Evolutionary conservation across 352 stramenopile genomes (phyloP), one percentile per base, ranked within the genome.

Genomic region (Phytophthora sp.): DNA sequence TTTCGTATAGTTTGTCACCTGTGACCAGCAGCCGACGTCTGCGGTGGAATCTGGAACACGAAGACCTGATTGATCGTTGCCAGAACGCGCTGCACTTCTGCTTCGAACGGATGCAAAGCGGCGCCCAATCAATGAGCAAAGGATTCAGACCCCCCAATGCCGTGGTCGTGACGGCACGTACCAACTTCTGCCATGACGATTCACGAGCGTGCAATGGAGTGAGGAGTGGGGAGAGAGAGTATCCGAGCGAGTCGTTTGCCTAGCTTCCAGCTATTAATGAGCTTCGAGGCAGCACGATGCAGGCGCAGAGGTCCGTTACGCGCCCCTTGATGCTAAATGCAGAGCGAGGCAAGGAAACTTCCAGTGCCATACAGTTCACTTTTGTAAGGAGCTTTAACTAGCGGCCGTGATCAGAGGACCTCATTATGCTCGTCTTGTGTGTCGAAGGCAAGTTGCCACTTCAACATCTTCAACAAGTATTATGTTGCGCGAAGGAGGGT

Each of bases 41-140:
- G 80, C 12, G 78, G 80, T 8, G 82, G 82, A 31, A 91, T 89
- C 60, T 84, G 77, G 60, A 91, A 91, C 16, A 80, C 80, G 69
- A 91, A 91, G 26, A 77, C 78, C 54, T 87, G 76, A 66, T 89
- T 89, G 70, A 91, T 88, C 33, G 81, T 79, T 18, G 76, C 76
- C 23, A 91, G 59, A 53, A 88, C 76, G 38, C 82, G 79, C 66
- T 83, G 66, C 39, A 90, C 71, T 69, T 76, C 76, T 84, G 47
- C 27, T 31, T 61, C 57, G 15, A n/a, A 45, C 24, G 24, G 9
- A 45, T 39, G 8, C 11, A 24, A 18, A 36, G n/a, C 4, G 6
- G 12, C 31, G 24, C 21, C 33, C 9, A 47, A 44, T 3, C 35
- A 42, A 39, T 44, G 1, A 20, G 36, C 8, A 16, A 27, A 36